phyloP scores from a whole-genome alignment of 352 stramenopile species.

The Lagenidium giganteum region DNA sequence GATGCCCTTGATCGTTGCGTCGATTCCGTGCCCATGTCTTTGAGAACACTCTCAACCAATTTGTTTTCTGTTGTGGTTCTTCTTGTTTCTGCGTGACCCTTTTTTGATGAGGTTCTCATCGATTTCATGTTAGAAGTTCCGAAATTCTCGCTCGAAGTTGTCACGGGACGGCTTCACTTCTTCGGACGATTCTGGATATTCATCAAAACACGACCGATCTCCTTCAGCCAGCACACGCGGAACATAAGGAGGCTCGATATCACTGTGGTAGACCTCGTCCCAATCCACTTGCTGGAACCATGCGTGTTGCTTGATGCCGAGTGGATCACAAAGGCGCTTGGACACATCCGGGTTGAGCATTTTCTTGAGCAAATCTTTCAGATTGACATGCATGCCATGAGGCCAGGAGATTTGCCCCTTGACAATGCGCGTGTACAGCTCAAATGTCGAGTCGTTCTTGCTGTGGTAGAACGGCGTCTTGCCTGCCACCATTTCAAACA shows the following conservation, averaged over 20 bases:
- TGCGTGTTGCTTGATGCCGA: conserved; percentile 43
- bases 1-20: too few species aligned
- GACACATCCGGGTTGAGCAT: conserved; percentile 57
- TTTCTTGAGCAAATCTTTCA: conserved; percentile 57
- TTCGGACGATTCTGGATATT: conserved; percentile 62
- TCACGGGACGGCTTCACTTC: too few species aligned
- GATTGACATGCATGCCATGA: conserved; percentile 26
- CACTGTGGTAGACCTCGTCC: conserved; percentile 33
- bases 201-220: conserved; percentile 62
- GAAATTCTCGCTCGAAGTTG: too few species aligned
- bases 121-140: too few species aligned
- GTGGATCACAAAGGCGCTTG: conserved; percentile 41
- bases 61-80: too few species aligned
- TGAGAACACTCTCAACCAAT: too few species aligned
- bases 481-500: conserved; percentile 79
- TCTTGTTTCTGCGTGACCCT: too few species aligned
- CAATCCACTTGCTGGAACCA: conserved; percentile 74
- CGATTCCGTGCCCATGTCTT: too few species aligned
- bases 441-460: conserved; percentile 82
- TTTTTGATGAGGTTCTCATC: too few species aligned
- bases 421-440: conserved; percentile 80
- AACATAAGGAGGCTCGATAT: conserved; percentile 40
- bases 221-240: conserved; percentile 32
- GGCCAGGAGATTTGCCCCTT: conserved; percentile 52
- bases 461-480: conserved; percentile 72